Evolutionary conservation across 345 rosid genomes (phyloP), one percentile per base, ranked within the genome.

Genomic region (Brassica carinata): DNA sequence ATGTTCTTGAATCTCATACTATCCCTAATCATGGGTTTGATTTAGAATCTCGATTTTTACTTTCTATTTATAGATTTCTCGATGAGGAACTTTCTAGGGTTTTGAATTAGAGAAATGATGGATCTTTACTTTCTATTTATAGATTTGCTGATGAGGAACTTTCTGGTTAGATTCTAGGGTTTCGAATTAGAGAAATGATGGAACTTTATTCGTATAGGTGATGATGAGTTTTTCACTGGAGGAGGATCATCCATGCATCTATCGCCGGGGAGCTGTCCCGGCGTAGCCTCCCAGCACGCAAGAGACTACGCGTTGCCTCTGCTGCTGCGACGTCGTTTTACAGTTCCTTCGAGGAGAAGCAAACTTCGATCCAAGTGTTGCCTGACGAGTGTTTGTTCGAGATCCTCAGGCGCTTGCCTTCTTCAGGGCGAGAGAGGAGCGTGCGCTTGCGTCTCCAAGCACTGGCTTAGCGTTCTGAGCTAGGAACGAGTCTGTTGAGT

Each of bases 361-460:
- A 86, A 73, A 75, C 88, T 77, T 89, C 95, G 2, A 85, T 96
- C 5, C 97, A 96, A 18, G 87, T 87, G 48, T 88, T 96, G 51
- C 99, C 98, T 0, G 99, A 96, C 34, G 99, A 96, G 80, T 96
- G 99, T 73, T 83, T 96, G 64, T 93, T 90, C 67, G 99, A 96
- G 86, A 90, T 96, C 77, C 85, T 96, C 72, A 84, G 96, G 70
- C 89, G 94, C 19, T 78, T 96, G 81, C 88, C 90, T 38, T 92
- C 90, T 38, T 92, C 92, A 18, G 91, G 95, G 19, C 80, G 83
- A 75, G 99, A 91, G 77, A 89, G 94, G 89, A 89, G 94, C 79
- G 18, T 90, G 86, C 19, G 96, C 98, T 62, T 87, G 91, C 76
- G 97, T 93, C 38, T 93, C 98, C 71, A 93, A 90, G 89, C 93